Percentiles rank a stretch among this genome's conserved stretches.
Evolutionary conservation across 805 yeast genomes (phyloP).

Genomic region (Pichia sporocuriosa): DNA sequence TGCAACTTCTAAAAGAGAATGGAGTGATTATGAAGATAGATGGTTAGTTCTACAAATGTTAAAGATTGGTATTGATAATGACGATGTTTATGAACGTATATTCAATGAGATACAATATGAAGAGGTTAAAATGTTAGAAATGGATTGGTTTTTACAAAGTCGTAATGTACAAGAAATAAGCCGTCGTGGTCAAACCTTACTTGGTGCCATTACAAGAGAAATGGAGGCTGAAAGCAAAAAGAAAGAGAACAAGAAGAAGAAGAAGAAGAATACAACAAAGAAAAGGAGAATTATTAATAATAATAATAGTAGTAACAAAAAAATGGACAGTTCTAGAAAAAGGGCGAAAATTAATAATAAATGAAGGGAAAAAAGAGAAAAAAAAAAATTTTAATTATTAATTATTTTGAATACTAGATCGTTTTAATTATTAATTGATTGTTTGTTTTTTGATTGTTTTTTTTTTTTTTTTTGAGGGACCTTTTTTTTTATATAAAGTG

Average conservation of each 20-base stretch:
- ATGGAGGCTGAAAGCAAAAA: slow-evolving; percentile 30
- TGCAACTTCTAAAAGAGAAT: slow-evolving; percentile 57
- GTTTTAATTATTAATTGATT: too few relatives aligned
- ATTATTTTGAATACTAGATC: too few relatives aligned
- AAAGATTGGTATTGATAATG: slow-evolving; percentile 72
- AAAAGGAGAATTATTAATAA: too few relatives aligned
- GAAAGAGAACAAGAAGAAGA: neutral
- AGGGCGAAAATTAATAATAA: too few relatives aligned
- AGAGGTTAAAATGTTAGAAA: slow-evolving; percentile 4
- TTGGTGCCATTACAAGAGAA: slow-evolving; percentile 72
- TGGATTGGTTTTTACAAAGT: slow-evolving; percentile 77
- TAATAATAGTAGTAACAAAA: too few relatives aligned
- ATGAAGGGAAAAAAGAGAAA: too few relatives aligned
- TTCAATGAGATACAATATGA: slow-evolving; percentile 60
- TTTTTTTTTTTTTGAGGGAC: too few relatives aligned
- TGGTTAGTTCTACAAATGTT: slow-evolving; percentile 75
- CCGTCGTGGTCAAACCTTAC: slow-evolving; percentile 73
- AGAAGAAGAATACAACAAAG: neutral
- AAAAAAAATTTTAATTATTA: too few relatives aligned
- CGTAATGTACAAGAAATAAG: slow-evolving; percentile 71
- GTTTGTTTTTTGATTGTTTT: too few relatives aligned
- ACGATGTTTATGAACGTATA: slow-evolving; percentile 71
- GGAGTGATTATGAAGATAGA: slow-evolving; percentile 85
- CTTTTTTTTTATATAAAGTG: too few relatives aligned
- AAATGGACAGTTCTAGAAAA: too few relatives aligned